These are phyloP conservation scores for Scutellaria barbata DNA, from an alignment of 257 asterid genomes.

Conservation along the genomic window DNA sequence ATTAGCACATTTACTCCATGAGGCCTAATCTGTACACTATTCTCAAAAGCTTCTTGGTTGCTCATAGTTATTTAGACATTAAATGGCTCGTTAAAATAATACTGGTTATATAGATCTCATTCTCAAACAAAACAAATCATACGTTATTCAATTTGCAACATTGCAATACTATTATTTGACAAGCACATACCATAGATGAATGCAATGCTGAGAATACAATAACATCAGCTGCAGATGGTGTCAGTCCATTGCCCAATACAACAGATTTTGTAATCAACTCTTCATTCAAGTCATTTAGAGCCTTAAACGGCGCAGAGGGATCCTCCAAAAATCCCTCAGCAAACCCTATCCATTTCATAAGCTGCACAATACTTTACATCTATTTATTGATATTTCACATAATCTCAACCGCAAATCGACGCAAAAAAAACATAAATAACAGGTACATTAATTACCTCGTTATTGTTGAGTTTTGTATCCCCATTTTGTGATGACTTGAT, in stretches of 20 bases:
- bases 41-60: not conserved
- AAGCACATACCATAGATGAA: constrained; percentile 62
- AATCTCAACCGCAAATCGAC: not conserved
- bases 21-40: not conserved
- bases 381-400: not conserved
- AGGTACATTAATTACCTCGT: constrained; percentile 51
- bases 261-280: constrained; percentile 72
- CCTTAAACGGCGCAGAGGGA: constrained; percentile 39
- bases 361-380: constrained; percentile 50
- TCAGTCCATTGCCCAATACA: constrained; percentile 61
- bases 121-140: not conserved
- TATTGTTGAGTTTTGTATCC: constrained; percentile 37
- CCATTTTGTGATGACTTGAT: constrained; percentile 50
- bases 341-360: constrained; percentile 55
- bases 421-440: not conserved
- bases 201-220: constrained; percentile 69
- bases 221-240: constrained; percentile 69
- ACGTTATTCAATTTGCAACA: not conserved
- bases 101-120: not conserved
- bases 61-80: not conserved
- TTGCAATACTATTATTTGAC: not conserved
- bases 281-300: constrained; percentile 65
- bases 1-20: not conserved
- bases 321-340: constrained; percentile 51
- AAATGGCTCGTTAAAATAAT: not conserved